Evolutionary conservation across 2,329 filamentous ascomycete species (phyloP), one percentile per base, ranked within the genome.

Genomic region (Cordyceps tenuipes): DNA sequence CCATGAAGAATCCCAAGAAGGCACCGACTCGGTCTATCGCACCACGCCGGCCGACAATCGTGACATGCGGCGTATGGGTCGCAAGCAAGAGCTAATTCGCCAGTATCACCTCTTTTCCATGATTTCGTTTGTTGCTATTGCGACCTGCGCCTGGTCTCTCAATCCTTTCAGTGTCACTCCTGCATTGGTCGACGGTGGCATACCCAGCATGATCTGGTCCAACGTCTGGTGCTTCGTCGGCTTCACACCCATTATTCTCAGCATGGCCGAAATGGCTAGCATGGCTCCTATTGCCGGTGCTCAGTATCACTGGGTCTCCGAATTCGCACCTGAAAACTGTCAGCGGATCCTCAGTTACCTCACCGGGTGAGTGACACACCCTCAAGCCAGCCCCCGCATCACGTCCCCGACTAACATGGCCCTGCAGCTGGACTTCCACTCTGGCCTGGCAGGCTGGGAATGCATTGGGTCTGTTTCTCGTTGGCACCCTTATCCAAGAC

Each of bases 201-300:
- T 55, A 4, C 59, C 62, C 12, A 52, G 36, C 46, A 53, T 61
- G 55, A 50, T 61, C 12, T 63, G 44, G 43, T 61, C 59, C 39
- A 56, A 51, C 19, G 39, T 61, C 26, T 61, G 59, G 59, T 56
- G 44, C 51, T 55, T 51, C 17, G 13, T 59, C 5, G 52, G 57
- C 21, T 63, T 53, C 29, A 15, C 34, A 13, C 60, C 62, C 21
- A n/a, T 63, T 17, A 53, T 56, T 29, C 49, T 63, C n/a, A 63
- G 60, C 46, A 66, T 65, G 63, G 64, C 65, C 0, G 65, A 66
- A 36, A 64, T 66, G 19, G 48, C 65, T 2, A 62, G 64, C 21
- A 66, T 66, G 13, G 63, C 63, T 0, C 65, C 65, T 15, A 66
- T 65, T 23, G 64, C 65, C 8, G 65, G 65, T 9, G 64, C 64